These are phyloP conservation scores for Fusarium sp. DNA, from an alignment of 2,329 filamentous ascomycete species.

Conservation along the genomic window DNA sequence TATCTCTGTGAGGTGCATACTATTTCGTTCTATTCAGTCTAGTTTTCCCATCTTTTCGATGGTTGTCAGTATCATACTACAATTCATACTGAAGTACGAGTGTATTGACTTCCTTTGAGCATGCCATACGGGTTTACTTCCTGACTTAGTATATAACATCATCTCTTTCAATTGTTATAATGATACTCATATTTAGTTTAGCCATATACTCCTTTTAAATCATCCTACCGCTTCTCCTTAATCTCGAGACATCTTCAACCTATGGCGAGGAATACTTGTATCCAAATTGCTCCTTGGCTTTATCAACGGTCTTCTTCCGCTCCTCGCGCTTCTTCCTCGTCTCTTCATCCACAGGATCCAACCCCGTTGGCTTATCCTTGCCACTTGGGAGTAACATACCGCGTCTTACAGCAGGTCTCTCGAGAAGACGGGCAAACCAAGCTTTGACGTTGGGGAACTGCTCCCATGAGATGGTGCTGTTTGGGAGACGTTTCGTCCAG, in stretches of 20 bases:
- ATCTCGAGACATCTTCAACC: neutral
- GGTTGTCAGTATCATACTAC: neutral
- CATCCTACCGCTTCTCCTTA: neutral
- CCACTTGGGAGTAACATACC: constrained; percentile 76
- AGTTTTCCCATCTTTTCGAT: neutral
- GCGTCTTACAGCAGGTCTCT: constrained; percentile 77
- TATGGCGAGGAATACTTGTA: constrained; percentile 62
- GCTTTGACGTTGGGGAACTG: constrained; percentile 79
- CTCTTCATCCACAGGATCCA: constrained; percentile 41
- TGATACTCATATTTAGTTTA: neutral
- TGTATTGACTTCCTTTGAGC: neutral
- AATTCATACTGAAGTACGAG: neutral
- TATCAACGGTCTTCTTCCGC: constrained; percentile 51
- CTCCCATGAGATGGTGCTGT: constrained; percentile 55
- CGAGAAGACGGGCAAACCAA: constrained; percentile 78
- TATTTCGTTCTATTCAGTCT: neutral
- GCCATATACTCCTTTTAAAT: neutral
- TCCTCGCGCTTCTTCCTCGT: constrained; percentile 43
- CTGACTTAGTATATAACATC: no score
- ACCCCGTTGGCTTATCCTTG: constrained; percentile 22
- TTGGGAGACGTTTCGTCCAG: constrained; percentile 70
- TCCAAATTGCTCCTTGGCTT: constrained; percentile 60
- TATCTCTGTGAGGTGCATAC: neutral
- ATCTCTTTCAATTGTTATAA: neutral
- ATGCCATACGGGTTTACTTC: neutral